Conservation (phyloP, 2,329 filamentous ascomycete species). For the Phyllosticta paracitricarpa region DNA sequence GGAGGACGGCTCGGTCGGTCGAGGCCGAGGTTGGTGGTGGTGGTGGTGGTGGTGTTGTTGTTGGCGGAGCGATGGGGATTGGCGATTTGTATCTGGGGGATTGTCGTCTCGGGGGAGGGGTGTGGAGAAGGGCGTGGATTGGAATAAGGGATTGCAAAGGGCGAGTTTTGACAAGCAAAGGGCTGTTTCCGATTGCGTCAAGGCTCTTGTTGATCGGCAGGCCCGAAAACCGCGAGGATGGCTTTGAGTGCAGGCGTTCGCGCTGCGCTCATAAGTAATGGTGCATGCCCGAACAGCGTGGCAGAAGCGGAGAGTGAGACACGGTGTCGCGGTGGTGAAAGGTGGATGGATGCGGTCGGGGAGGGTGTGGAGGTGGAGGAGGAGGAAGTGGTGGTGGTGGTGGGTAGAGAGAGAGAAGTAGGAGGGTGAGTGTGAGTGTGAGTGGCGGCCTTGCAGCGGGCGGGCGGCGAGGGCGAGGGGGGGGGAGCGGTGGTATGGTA, state of each 20-base stretch:
- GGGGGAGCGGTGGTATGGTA: too few relatives aligned
- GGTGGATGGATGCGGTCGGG: background rate
- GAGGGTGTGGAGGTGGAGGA: conserved; percentile 1
- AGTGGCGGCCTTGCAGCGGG: conserved; percentile 10
- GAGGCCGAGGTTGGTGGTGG: too few relatives aligned
- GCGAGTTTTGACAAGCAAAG: background rate
- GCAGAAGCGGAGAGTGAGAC: conserved; percentile 9
- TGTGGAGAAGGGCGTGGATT: background rate
- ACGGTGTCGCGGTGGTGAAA: background rate
- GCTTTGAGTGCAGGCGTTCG: conserved; percentile 8
- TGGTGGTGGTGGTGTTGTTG: background rate
- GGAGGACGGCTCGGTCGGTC: too few relatives aligned
- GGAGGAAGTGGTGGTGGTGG: background rate
- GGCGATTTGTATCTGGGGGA: background rate
- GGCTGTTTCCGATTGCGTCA: conserved; percentile 18
- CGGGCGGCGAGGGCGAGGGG: background rate
- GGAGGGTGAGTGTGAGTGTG: conserved; percentile 4
- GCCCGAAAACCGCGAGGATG: conserved; percentile 8
- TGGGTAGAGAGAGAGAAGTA: too few relatives aligned
- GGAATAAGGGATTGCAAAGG: conserved; percentile 5
- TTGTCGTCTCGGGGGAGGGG: conserved; percentile 1
- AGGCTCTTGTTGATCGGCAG: conserved; percentile 14
- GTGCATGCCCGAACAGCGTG: conserved; percentile 9
- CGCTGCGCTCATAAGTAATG: conserved; percentile 7
- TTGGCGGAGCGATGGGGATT: background rate